Evolutionary conservation across 441 rosid genomes (phyloP).

Genomic region (Gossypium aridum): DNA sequence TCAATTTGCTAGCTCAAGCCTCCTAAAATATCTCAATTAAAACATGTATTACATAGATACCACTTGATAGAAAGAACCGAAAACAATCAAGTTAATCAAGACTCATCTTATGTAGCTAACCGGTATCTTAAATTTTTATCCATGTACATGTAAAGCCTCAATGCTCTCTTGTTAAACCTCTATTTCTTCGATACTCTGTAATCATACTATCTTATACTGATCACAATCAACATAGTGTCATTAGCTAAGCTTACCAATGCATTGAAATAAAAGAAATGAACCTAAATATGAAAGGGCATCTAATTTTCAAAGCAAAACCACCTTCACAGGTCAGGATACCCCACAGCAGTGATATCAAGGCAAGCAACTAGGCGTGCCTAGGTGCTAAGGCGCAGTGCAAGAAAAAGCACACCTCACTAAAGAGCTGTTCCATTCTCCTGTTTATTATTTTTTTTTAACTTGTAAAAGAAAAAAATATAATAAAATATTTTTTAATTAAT

Average conservation of each 20-base stretch:
- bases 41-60: background rate
- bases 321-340: background rate
- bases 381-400: too few relatives aligned
- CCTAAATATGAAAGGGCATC: background rate
- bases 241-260: background rate
- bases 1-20: background rate
- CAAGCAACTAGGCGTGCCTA: too few relatives aligned
- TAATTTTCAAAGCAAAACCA: background rate
- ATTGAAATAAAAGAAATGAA: background rate
- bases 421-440: too few relatives aligned
- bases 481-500: too few relatives aligned
- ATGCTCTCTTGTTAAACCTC: background rate
- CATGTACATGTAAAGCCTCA: background rate
- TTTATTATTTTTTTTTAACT: too few relatives aligned
- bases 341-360: background rate
- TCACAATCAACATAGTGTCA: background rate
- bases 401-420: too few relatives aligned
- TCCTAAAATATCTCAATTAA: background rate
- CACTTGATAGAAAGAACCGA: background rate
- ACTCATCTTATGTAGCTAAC: background rate
- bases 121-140: background rate
- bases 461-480: too few relatives aligned
- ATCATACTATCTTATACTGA: background rate
- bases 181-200: background rate
- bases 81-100: background rate